phyloP scores from a whole-genome alignment of 345 rosid genomes.

The Corymbia maculata region DNA sequence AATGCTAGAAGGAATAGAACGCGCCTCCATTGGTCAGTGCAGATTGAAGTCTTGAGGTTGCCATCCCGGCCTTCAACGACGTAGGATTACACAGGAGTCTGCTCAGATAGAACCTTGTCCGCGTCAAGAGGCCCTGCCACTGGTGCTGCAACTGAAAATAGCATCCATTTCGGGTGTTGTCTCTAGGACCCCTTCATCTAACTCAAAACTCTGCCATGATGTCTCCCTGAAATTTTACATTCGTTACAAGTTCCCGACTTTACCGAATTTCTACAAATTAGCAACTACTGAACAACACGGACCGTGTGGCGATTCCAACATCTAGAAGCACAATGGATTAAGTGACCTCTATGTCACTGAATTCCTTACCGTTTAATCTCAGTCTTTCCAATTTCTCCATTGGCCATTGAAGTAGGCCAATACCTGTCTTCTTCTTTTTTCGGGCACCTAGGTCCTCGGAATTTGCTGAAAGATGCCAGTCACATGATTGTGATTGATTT shows the following conservation, averaged over 20 bases:
- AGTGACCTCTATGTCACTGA: constrained; percentile 31
- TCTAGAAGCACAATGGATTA: constrained; percentile 51
- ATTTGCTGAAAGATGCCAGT: constrained; percentile 23
- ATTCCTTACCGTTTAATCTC: constrained; percentile 37
- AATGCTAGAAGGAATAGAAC: neutral
- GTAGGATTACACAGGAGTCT: constrained; percentile 73
- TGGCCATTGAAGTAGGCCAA: constrained; percentile 64
- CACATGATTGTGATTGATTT: neutral
- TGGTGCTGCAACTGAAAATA: constrained; percentile 43
- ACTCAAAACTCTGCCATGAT: constrained; percentile 48
- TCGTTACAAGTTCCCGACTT: neutral
- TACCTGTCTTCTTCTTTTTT: constrained; percentile 31
- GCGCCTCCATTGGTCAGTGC: constrained; percentile 63
- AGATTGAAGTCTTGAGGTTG: constrained; percentile 54
- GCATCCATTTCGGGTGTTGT: constrained; percentile 14
- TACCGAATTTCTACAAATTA: neutral
- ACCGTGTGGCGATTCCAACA: constrained; percentile 59
- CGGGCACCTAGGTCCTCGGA: constrained; percentile 57
- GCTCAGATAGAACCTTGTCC: constrained; percentile 39
- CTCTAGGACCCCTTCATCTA: constrained; percentile 38
- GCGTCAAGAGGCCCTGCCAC: constrained; percentile 51
- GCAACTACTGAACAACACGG: neutral
- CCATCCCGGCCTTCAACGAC: constrained; percentile 43
- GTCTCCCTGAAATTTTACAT: constrained; percentile 1
- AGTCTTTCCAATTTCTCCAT: constrained; percentile 57